phyloP scores from a whole-genome alignment of 2,329 filamentous ascomycete genomes.

The Aspergillus thermomutatus region DNA sequence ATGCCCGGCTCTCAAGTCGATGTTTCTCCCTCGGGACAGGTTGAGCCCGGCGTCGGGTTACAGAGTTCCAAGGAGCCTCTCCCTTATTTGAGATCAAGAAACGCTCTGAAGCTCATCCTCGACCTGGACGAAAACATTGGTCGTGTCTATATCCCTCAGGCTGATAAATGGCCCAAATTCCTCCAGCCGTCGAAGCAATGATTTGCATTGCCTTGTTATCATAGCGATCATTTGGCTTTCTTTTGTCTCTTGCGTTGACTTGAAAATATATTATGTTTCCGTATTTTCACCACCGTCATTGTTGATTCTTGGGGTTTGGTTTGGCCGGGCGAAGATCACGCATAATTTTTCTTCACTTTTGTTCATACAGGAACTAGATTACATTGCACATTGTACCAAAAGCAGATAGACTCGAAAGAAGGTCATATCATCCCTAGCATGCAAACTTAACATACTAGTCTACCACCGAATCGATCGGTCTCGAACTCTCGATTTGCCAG shows the following conservation, averaged over 20 bases:
- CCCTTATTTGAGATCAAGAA: conserved; percentile 71
- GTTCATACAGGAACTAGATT: conserved; percentile 7
- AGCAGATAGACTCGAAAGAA: conserved; percentile 16
- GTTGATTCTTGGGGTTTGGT: conserved; percentile 7
- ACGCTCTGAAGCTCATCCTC: conserved; percentile 91
- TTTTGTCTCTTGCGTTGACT: conserved; percentile 9
- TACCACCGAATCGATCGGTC: no score
- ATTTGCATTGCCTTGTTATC: conserved; percentile 18
- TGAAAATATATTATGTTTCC: conserved; percentile 19
- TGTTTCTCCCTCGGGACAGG: conserved; percentile 55
- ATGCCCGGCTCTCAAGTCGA: conserved; percentile 64
- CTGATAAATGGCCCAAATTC: conserved; percentile 38
- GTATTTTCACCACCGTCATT: conserved; percentile 15
- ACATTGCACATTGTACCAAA: conserved; percentile 21
- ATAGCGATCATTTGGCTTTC: conserved; percentile 22
- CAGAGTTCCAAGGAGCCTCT: conserved; percentile 62
- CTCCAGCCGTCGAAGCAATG: conserved; percentile 29
- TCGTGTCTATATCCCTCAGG: conserved; percentile 57
- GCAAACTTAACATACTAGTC: neutral
- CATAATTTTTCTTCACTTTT: conserved; percentile 3
- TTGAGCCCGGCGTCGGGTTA: conserved; percentile 62
- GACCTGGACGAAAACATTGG: conserved; percentile 95
- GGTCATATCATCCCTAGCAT: neutral
- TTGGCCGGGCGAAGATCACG: conserved; percentile 4
- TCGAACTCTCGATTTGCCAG: no score